phyloP scores from a whole-genome alignment of 2,329 filamentous ascomycete genomes.

The Ophiocordyceps camponoti-leonardi region DNA sequence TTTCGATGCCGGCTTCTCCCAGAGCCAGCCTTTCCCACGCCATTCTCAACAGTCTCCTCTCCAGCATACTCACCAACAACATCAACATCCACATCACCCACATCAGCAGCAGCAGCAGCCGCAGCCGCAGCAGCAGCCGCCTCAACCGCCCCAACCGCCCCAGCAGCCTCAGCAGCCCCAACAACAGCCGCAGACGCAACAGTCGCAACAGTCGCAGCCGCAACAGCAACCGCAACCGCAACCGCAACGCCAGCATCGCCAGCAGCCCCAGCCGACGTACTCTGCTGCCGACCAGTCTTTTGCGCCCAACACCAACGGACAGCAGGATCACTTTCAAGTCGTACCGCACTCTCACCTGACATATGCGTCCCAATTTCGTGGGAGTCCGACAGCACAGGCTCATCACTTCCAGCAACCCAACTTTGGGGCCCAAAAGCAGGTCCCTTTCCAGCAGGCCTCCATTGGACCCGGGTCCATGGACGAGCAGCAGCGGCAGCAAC shows the following conservation, averaged over 20 bases:
- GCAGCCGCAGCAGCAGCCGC: not conserved
- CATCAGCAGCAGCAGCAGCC: conserved; percentile 6
- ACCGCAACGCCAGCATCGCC: conserved; percentile 9
- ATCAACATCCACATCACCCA: conserved; percentile 9
- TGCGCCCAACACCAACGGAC: conserved; percentile 10
- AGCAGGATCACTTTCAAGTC: conserved; percentile 7
- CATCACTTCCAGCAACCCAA: conserved; percentile 3
- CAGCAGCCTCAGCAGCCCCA: conserved; percentile 9
- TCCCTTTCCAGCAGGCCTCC: conserved; percentile 7
- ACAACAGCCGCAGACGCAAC: conserved; percentile 1
- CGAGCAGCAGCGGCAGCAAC: conserved; percentile 8
- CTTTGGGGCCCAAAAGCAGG: conserved; percentile 6
- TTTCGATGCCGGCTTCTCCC: conserved; percentile 7
- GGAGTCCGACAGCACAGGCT: not conserved
- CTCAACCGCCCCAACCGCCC: conserved; percentile 10
- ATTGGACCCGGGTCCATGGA: not conserved
- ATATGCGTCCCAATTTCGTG: conserved; percentile 4
- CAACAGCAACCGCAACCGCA: conserved; percentile 10
- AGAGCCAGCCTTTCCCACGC: conserved; percentile 9
- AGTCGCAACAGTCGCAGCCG: conserved; percentile 9
- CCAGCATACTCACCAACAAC: conserved; percentile 4
- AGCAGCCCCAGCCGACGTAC: conserved; percentile 6
- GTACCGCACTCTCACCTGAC: conserved; percentile 2
- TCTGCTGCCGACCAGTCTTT: conserved; percentile 7
- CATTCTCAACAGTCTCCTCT: conserved; percentile 14